These are phyloP conservation scores for Cutaneotrichosporon arboriforme DNA, from an alignment of 1,284 basidiomycete species.

Conservation along the genomic window DNA sequence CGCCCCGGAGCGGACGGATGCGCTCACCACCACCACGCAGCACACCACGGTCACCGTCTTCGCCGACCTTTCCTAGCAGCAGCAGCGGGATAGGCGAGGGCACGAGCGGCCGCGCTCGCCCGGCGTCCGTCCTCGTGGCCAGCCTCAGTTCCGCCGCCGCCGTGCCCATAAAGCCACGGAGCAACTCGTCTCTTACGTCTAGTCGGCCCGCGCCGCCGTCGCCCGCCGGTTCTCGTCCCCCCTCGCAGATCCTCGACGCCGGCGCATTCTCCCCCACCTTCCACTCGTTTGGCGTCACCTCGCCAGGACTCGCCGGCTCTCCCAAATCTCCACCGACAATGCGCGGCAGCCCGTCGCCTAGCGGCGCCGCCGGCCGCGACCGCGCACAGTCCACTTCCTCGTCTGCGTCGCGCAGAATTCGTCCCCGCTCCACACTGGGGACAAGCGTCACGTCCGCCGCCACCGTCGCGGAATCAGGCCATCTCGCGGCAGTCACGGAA, in stretches of 20 bases:
- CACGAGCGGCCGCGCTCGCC: slow-evolving; percentile 1
- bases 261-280: neutral
- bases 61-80: too few species aligned
- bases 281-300: neutral
- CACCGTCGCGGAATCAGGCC: too few species aligned
- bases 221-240: slow-evolving; percentile 32
- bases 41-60: too few species aligned
- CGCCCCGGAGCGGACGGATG: too few species aligned
- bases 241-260: slow-evolving; percentile 21
- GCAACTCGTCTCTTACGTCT: slow-evolving; percentile 23
- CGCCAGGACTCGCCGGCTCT: neutral
- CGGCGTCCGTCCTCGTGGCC: neutral
- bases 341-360: neutral
- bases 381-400: slow-evolving; percentile 2
- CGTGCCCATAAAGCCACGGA: slow-evolving; percentile 19
- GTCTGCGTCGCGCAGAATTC: slow-evolving; percentile 1
- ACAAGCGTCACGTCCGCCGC: neutral
- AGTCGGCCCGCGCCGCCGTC: slow-evolving; percentile 39
- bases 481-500: neutral
- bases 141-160: neutral
- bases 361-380: neutral
- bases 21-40: too few species aligned
- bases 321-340: neutral
- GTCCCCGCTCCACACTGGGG: slow-evolving; percentile 11
- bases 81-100: too few species aligned